phyloP scores from a whole-genome alignment of 2,329 filamentous ascomycete species.

The Leptoxyphium fumago region DNA sequence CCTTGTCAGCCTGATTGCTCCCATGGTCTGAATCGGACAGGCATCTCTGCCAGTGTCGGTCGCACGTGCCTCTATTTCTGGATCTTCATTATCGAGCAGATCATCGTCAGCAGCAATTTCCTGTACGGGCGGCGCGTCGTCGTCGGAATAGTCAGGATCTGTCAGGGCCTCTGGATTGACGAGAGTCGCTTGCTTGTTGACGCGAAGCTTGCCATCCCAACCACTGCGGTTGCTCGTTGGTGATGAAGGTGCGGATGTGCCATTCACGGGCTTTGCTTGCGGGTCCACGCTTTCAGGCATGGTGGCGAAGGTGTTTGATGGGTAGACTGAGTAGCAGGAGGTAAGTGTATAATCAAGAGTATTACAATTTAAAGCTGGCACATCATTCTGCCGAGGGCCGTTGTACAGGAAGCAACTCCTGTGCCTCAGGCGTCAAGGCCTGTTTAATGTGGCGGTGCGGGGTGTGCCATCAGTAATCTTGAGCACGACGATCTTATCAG shows the following conservation, averaged over 20 bases:
- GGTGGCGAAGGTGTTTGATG: no score
- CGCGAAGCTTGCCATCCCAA: constrained; percentile 71
- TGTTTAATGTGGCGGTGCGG: no score
- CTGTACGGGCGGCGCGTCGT: constrained; percentile 51
- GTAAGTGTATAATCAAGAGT: no score
- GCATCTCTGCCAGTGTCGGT: not conserved
- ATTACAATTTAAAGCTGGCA: no score
- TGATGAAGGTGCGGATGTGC: constrained; percentile 1
- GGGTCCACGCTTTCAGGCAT: not conserved
- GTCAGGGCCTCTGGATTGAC: constrained; percentile 69
- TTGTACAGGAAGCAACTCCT: no score
- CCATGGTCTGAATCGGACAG: not conserved
- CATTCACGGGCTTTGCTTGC: not conserved
- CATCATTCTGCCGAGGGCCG: no score
- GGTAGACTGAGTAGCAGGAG: no score
- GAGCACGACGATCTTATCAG: no score
- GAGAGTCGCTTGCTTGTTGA: constrained; percentile 55
- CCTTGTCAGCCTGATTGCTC: constrained; percentile 2
- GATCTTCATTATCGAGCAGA: constrained; percentile 43
- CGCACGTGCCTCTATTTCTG: constrained; percentile 34
- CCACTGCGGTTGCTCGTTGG: constrained; percentile 29
- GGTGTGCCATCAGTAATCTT: no score
- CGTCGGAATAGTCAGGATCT: constrained; percentile 74
- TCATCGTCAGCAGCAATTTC: constrained; percentile 70
- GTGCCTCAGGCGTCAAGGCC: no score